These are phyloP conservation scores for Daldinia loculata DNA, from an alignment of 495 filamentous ascomycete species.

Conservation along the genomic window DNA sequence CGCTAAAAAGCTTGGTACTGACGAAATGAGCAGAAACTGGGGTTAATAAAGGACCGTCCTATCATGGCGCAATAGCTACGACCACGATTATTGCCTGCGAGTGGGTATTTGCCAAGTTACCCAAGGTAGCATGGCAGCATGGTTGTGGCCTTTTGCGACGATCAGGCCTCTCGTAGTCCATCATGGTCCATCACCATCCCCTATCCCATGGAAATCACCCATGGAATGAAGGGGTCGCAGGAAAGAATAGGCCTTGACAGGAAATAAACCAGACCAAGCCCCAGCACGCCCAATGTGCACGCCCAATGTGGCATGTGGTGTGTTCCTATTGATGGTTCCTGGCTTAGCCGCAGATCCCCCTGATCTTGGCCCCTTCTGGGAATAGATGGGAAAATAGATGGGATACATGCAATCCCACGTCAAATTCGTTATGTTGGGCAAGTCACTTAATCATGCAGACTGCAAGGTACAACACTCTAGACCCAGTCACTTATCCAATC, in stretches of 20 bases:
- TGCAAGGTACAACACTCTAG: constrained; percentile 33
- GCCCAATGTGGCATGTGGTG: constrained; percentile 12
- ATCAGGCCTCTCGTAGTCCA: constrained; percentile 18
- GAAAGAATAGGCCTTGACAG: constrained; percentile 5
- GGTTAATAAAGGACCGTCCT: constrained; percentile 16
- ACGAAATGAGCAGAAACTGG: constrained; percentile 29
- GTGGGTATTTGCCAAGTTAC: constrained; percentile 19
- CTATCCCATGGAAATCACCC: constrained; percentile 3
- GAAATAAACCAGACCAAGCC: constrained; percentile 28
- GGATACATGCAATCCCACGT: constrained; percentile 11
- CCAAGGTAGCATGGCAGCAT: not conserved
- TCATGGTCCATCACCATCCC: not conserved
- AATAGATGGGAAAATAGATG: constrained; percentile 12
- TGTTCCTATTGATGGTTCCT: constrained; percentile 38
- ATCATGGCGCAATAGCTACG: constrained; percentile 26
- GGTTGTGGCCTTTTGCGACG: constrained; percentile 25
- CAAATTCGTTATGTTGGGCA: constrained; percentile 19
- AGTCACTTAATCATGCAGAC: constrained; percentile 32
- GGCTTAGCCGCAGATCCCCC: constrained; percentile 39
- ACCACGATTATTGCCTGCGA: constrained; percentile 27
- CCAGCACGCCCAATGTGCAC: not conserved
- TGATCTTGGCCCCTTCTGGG: constrained; percentile 29
- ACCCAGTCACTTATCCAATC: constrained; percentile 3
- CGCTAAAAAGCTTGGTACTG: constrained; percentile 39
- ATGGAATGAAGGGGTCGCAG: constrained; percentile 35